A percentile compares a stretch with the other conserved stretches of the same genome.
Conservation (phyloP, 495 filamentous ascomycete genomes). For the Aspergillus campestris region DNA sequence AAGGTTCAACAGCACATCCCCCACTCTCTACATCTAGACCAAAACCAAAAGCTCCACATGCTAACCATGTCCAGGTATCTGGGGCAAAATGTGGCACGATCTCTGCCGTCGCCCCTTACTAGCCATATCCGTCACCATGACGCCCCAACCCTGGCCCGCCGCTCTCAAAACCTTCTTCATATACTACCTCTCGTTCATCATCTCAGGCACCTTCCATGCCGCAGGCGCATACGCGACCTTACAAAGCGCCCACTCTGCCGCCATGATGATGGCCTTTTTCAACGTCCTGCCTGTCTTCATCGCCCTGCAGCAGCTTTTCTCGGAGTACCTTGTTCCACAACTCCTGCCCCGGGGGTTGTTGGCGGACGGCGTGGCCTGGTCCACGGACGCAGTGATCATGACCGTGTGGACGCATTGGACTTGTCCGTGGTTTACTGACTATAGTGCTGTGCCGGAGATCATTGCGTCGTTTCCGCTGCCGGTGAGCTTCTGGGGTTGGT, state of each 20-base stretch:
- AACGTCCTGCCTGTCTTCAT: constrained; percentile 10
- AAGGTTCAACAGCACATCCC: constrained; percentile 1
- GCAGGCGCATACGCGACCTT: constrained; percentile 11
- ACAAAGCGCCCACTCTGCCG: not conserved
- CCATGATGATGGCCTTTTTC: constrained; percentile 16
- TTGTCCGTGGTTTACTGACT: constrained; percentile 12
- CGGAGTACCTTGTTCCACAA: not conserved
- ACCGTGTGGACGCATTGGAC: constrained; percentile 9
- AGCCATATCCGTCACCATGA: constrained; percentile 1
- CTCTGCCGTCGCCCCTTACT: constrained; percentile 12
- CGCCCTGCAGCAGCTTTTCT: constrained; percentile 5
- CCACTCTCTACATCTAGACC: no score
- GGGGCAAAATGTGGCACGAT: constrained; percentile 17
- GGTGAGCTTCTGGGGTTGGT: not conserved
- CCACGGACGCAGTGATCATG: constrained; percentile 34
- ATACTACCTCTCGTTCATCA: constrained; percentile 5
- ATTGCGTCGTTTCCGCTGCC: constrained; percentile 7
- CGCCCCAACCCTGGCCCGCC: not conserved
- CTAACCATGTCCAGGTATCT: constrained; percentile 6
- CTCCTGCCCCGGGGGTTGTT: not conserved
- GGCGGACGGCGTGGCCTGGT: constrained; percentile 48
- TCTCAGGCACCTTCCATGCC: constrained; percentile 8
- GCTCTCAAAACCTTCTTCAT: constrained; percentile 2
- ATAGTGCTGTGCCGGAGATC: constrained; percentile 13
- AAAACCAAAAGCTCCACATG: no score